Conservation (phyloP, 179 eudicot species). For the Beta lomatogona region DNA sequence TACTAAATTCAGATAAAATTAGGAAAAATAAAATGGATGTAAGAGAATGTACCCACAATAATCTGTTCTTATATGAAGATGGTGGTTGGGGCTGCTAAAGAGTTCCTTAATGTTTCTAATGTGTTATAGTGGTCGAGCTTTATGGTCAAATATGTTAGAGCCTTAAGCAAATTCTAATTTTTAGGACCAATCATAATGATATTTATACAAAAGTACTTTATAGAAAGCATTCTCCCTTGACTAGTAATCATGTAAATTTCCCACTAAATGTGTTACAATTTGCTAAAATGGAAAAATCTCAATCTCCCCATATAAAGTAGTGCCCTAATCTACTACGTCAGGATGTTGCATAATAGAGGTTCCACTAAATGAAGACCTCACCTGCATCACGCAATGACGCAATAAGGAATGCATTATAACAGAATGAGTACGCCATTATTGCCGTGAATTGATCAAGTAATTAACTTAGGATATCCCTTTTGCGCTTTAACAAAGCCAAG, state of each 20-base stretch:
- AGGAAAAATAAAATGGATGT: too few species aligned
- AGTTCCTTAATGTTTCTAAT: background rate
- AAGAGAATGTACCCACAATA: too few species aligned
- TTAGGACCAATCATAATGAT: background rate
- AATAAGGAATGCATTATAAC: too few species aligned
- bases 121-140: background rate
- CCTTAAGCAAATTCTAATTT: background rate
- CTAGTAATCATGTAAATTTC: background rate
- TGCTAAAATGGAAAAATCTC: background rate
- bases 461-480: too few species aligned
- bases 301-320: background rate
- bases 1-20: too few species aligned
- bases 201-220: background rate
- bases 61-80: background rate
- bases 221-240: conserved; percentile 1
- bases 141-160: conserved; percentile 14
- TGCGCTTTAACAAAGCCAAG: too few species aligned
- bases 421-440: too few species aligned
- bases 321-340: background rate
- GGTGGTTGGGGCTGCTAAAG: background rate
- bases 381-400: too few species aligned
- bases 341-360: background rate
- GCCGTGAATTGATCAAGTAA: too few species aligned
- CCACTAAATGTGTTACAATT: background rate
- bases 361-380: conserved; percentile 2